A percentile compares a stretch with the other conserved stretches of the same genome.
These are phyloP conservation scores for Debaryomycetaceae sp. DNA, from an alignment of 1,139 yeast species.

Conservation along the genomic window DNA sequence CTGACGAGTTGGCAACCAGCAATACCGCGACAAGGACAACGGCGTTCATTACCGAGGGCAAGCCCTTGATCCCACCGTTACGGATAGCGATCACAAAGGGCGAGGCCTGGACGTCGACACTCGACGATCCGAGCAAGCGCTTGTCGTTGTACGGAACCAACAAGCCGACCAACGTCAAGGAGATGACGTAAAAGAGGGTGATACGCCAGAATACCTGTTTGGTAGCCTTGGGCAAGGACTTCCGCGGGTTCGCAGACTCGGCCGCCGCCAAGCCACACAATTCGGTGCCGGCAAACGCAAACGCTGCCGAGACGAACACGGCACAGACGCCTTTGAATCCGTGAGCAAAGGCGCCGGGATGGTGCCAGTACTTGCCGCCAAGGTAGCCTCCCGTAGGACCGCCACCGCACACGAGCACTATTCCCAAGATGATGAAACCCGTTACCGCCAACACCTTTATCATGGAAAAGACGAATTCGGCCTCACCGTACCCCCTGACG, in stretches of 20 bases:
- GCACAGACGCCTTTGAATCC: slow-evolving; percentile 35
- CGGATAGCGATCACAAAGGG: slow-evolving; percentile 52
- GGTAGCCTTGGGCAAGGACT: slow-evolving; percentile 54
- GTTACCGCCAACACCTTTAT: slow-evolving; percentile 26
- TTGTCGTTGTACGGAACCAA: slow-evolving; percentile 55
- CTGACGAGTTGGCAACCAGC: slow-evolving; percentile 29
- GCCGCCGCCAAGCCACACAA: slow-evolving; percentile 39
- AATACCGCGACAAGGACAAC: slow-evolving; percentile 15
- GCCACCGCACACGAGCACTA: slow-evolving; percentile 30
- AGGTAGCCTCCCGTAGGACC: slow-evolving; percentile 24
- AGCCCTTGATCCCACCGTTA: slow-evolving; percentile 15
- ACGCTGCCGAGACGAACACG: slow-evolving; percentile 32
- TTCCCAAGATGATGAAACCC: slow-evolving; percentile 31
- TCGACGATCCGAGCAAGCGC: slow-evolving; percentile 34
- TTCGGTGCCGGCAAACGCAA: slow-evolving; percentile 35
- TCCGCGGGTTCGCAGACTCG: slow-evolving; percentile 37
- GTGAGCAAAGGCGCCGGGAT: slow-evolving; percentile 30
- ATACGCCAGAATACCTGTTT: slow-evolving; percentile 71
- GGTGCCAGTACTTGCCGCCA: slow-evolving; percentile 39
- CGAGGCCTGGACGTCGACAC: slow-evolving; percentile 50
- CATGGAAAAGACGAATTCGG: slow-evolving; percentile 28
- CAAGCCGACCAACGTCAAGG: slow-evolving; percentile 50
- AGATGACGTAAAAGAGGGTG: slow-evolving; percentile 48
- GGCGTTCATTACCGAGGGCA: slow-evolving; percentile 16
- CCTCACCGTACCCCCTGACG: slow-evolving; percentile 35